phyloP scores from a whole-genome alignment of 345 rosid genomes.

The Cardamine occulta region DNA sequence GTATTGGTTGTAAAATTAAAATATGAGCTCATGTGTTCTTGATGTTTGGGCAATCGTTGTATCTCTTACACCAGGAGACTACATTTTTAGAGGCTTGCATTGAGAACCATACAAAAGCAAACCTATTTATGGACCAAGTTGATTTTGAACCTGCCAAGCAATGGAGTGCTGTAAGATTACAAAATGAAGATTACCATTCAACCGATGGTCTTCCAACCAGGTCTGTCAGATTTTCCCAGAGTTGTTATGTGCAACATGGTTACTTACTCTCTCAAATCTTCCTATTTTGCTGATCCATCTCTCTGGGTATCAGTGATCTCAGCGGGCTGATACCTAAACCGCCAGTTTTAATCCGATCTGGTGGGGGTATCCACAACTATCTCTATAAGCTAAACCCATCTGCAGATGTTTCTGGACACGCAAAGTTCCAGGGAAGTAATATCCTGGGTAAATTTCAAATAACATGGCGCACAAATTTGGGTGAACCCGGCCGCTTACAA shows the following conservation, averaged over 20 bases:
- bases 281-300: slow-evolving; percentile 15
- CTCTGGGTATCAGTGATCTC: slow-evolving; percentile 40
- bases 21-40: slow-evolving; percentile 4
- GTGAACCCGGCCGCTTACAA: slow-evolving; percentile 97
- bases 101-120: slow-evolving; percentile 90
- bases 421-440: slow-evolving; percentile 67
- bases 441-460: slow-evolving; percentile 95
- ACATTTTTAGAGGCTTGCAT: slow-evolving; percentile 94
- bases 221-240: slow-evolving; percentile 41
- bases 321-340: slow-evolving; percentile 63
- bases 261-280: not conserved
- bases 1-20: slow-evolving; percentile 1
- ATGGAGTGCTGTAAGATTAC: slow-evolving; percentile 73
- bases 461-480: slow-evolving; percentile 95
- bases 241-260: slow-evolving; percentile 3
- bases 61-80: slow-evolving; percentile 63
- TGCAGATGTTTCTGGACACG: slow-evolving; percentile 51
- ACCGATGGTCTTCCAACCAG: slow-evolving; percentile 49
- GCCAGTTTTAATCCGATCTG: slow-evolving; percentile 81
- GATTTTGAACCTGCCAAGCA: slow-evolving; percentile 93
- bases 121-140: slow-evolving; percentile 96
- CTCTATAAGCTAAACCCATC: slow-evolving; percentile 69
- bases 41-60: slow-evolving; percentile 17
- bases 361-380: slow-evolving; percentile 90
- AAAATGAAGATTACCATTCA: slow-evolving; percentile 55